phyloP scores from a whole-genome alignment of 257 asterid genomes.

The Ilex aquifolium region DNA sequence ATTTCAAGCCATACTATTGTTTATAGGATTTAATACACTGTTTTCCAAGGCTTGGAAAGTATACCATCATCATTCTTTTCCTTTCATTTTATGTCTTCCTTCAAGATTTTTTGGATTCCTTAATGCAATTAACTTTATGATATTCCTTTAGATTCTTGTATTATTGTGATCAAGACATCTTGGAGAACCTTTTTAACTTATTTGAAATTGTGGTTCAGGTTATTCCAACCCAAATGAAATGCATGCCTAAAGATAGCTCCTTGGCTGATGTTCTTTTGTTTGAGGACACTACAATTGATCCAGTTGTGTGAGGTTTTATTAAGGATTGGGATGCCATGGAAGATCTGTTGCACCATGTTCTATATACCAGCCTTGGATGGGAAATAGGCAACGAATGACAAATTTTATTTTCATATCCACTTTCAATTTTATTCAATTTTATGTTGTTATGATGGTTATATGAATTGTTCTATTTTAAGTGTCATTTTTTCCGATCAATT shows the following conservation, averaged over 20 bases:
- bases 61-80: no score
- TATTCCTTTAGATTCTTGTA: neutral
- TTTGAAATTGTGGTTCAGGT: slow-evolving; percentile 32
- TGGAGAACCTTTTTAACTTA: slow-evolving; percentile 1
- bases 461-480: no score
- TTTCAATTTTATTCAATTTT: slow-evolving; percentile 31
- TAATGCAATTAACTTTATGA: slow-evolving; percentile 6
- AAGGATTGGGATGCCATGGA: slow-evolving; percentile 98
- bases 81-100: no score
- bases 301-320: slow-evolving; percentile 77
- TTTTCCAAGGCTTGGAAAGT: no score
- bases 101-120: no score
- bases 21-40: no score
- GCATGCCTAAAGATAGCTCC: slow-evolving; percentile 59
- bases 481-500: no score
- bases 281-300: slow-evolving; percentile 61
- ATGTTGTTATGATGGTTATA: no score
- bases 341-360: slow-evolving; percentile 72
- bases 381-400: slow-evolving; percentile 97
- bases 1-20: no score
- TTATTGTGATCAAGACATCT: neutral
- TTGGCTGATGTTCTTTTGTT: slow-evolving; percentile 44
- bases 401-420: slow-evolving; percentile 88
- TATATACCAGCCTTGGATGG: slow-evolving; percentile 87
- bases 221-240: slow-evolving; percentile 79